Percentiles rank a stretch among this genome's conserved stretches.
Evolutionary conservation across 2,329 filamentous ascomycete genomes (phyloP).

Genomic region (Lizonia empirigonia): DNA sequence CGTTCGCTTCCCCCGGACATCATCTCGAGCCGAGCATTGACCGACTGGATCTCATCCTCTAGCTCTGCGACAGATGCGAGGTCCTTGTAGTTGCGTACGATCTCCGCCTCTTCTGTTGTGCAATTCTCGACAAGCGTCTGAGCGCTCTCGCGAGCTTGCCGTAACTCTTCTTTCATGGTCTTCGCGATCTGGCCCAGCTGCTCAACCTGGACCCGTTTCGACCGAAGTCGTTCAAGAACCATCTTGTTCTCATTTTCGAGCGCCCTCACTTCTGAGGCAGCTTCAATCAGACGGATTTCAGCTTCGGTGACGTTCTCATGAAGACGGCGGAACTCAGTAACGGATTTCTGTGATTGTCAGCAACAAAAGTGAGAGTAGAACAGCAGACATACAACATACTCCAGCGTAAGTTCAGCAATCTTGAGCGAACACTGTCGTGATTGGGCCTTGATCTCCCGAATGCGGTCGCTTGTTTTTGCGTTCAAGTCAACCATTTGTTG

Average conservation of each 20-base stretch:
- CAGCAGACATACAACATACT: slow-evolving; percentile 58
- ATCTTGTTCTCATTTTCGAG: slow-evolving; percentile 67
- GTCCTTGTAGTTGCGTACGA: slow-evolving; percentile 28
- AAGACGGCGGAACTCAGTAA: slow-evolving; percentile 66
- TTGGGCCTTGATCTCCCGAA: slow-evolving; percentile 56
- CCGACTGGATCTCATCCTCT: slow-evolving; percentile 73
- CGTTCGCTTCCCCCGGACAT: slow-evolving; percentile 78
- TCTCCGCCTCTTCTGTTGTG: slow-evolving; percentile 32
- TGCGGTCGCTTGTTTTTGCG: slow-evolving; percentile 52
- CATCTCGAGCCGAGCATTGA: slow-evolving; percentile 76
- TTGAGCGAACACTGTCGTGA: slow-evolving; percentile 48
- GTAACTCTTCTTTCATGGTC: slow-evolving; percentile 18
- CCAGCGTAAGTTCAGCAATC: slow-evolving; percentile 51
- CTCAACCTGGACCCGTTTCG: slow-evolving; percentile 22
- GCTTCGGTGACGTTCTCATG: slow-evolving; percentile 71
- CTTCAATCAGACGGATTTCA: slow-evolving; percentile 76
- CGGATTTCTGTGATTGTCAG: slow-evolving; percentile 55
- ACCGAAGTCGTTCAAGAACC: slow-evolving; percentile 44
- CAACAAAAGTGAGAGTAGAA: not conserved
- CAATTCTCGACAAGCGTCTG: slow-evolving; percentile 25
- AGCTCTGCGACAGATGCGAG: slow-evolving; percentile 60
- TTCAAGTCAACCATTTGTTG: slow-evolving; percentile 35
- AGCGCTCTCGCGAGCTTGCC: slow-evolving; percentile 22
- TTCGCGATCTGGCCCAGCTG: slow-evolving; percentile 24
- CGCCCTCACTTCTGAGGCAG: slow-evolving; percentile 74